Base-by-base conservation (phyloP, 768 basidiomycete genomes). In the Trametes elegans region DNA sequence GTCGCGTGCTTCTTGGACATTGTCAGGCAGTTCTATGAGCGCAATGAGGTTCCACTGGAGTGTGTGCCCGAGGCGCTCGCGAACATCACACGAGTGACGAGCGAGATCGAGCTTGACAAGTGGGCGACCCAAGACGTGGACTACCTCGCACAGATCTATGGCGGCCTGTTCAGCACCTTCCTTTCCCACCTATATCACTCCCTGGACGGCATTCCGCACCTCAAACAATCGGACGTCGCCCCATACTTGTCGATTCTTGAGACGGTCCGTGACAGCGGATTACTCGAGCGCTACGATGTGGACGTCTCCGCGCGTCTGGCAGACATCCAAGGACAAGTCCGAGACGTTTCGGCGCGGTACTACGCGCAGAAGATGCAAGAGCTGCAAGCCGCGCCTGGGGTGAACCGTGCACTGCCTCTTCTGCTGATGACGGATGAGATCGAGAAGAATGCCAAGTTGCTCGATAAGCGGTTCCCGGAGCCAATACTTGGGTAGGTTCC, bases 21-120 rank as follows among this genome's bases (percentile, higher is more conserved):
- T 49, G 90, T 98, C 48, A 87, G 84, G 58, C 83, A 87, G 45
- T 85, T 93, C 66, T 97, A 88, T 66, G 90, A 94, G 71, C 82
- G 88, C 29, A 87, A 89, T 58, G 87, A 93, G 59, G 91, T 98
- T 5, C 97, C 97, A 2, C 74, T 96, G 66, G 96, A 96, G 65
- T 98, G 97, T 69, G 83, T 98, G 48, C 89, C 89, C 0, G 97
- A 98, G 70, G 96, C 91, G 10, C 70, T 97, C 42, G 79, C 83
- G 40, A 83, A 82, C 53, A 79, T 96, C 18, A 71, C 77, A 18
- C 89, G 88, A 66, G 82, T 85, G 9, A 75, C 85, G 63, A 75
- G 80, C 31, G 92, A 95, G 57, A 79, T 78, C 28, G 82, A 87
- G 7, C 65, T 90, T 2, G 82, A 87, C 18, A 76, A 82, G 39